Evolutionary conservation across 176 grass and related monocot genomes (phyloP).

Genomic region (Zoysia pacifica): DNA sequence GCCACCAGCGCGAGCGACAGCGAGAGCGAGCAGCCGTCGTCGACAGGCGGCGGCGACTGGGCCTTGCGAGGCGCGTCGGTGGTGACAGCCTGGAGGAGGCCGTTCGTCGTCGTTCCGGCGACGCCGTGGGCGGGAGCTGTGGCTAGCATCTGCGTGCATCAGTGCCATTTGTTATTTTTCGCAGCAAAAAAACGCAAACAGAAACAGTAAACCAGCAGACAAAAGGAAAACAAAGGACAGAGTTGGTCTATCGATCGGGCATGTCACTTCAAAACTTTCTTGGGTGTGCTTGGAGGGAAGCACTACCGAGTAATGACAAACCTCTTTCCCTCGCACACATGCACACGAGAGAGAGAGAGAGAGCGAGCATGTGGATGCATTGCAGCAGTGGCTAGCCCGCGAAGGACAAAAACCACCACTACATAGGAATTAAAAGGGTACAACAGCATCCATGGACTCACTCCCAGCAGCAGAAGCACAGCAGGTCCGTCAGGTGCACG

Average conservation of each 20-base stretch:
- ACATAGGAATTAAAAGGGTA: neutral
- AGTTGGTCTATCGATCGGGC: neutral
- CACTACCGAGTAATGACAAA: neutral
- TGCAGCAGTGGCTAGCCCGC: neutral
- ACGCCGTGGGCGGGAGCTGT: neutral
- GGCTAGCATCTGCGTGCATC: constrained; percentile 11
- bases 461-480: neutral
- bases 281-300: constrained; percentile 10
- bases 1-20: constrained; percentile 27
- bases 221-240: neutral
- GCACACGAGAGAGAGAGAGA: neutral
- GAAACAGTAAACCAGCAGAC: neutral
- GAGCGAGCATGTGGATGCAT: no score
- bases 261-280: constrained; percentile 4
- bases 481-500: neutral
- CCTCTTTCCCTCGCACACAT: neutral
- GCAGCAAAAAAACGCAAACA: neutral
- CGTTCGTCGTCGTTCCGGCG: neutral
- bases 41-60: no score
- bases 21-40: constrained; percentile 15
- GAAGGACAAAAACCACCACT: constrained; percentile 12
- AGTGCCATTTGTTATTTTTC: neutral
- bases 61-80: neutral
- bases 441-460: neutral
- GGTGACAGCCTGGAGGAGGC: neutral